These are phyloP conservation scores for Tuber umbilicatum DNA, from an alignment of 495 filamentous ascomycete genomes.

Conservation along the genomic window DNA sequence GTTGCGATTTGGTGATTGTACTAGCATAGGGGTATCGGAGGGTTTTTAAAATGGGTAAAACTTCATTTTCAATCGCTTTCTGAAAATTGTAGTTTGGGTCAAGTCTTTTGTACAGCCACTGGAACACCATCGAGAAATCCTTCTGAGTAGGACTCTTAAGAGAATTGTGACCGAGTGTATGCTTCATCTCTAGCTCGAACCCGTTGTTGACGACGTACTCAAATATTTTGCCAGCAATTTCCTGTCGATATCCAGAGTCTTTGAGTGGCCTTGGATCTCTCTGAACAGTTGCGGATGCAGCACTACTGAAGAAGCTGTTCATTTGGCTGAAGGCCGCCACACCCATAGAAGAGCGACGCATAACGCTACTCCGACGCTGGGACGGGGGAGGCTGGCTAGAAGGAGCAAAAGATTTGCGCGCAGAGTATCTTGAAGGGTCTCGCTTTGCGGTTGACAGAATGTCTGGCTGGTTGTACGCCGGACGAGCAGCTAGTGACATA, in stretches of 20 bases:
- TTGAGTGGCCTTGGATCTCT: conserved; percentile 83
- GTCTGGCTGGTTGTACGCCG: conserved; percentile 65
- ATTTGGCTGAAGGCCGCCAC: conserved; percentile 50
- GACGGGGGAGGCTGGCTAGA: conserved; percentile 49
- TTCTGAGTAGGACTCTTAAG: conserved; percentile 93
- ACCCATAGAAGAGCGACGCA: conserved; percentile 57
- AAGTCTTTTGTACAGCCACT: conserved; percentile 92
- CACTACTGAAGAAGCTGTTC: conserved; percentile 77
- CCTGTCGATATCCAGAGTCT: conserved; percentile 68
- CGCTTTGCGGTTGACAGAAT: conserved; percentile 80
- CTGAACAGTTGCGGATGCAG: conserved; percentile 68
- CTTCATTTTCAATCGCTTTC: conserved; percentile 73
- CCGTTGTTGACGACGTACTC: conserved; percentile 86
- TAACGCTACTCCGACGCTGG: conserved; percentile 80
- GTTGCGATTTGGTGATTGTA: conserved; percentile 88
- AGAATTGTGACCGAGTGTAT: conserved; percentile 76
- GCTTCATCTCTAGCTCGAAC: conserved; percentile 96
- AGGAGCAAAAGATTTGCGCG: conserved; percentile 66
- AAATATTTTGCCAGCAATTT: conserved; percentile 79
- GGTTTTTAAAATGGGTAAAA: conserved; percentile 82
- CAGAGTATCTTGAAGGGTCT: conserved; percentile 55
- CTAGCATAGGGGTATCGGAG: conserved; percentile 90
- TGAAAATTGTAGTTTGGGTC: conserved; percentile 87
- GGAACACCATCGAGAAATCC: conserved; percentile 93
- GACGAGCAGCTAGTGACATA: conserved; percentile 75